Base-by-base conservation (phyloP, 106 monocot species). In the Triglochin maritima region DNA sequence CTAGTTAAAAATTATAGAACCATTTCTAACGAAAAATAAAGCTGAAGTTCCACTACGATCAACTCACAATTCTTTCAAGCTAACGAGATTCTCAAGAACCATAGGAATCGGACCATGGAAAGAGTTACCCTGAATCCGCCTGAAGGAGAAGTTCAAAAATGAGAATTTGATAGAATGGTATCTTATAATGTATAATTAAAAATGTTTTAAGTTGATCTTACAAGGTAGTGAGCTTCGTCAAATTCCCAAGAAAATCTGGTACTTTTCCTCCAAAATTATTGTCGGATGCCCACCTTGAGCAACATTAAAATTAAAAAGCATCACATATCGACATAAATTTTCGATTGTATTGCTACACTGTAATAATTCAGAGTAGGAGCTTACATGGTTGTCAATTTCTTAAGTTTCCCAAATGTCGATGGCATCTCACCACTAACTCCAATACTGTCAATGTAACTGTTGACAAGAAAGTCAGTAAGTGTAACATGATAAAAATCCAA, bases 401-500 rank as follows among this genome's bases (percentile, higher is more conserved):
- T 17, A 47, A 75, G 75, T 3, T 69, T 75, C 57, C 17, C 10
- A 15, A 75, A 69, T 4, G 67, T 58, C n/a, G 51, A 12, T 6
- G 75, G 75, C 29, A 75, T 59, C 60, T 68, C 68, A 52, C 75
- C 75, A 17, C 52, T 47, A 41, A 75, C n/a, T 41, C 75, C 75
- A 53, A 12, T 15, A 47, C 68, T 68, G 17, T 61, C 54, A 9
- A 75, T 54, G 16, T 75, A 75, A 4, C 75, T 75, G 68, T 17
- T 29, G 29, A 29, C 29, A 29, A 29, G 29, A 44, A 44, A 69
- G n/a, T 5, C 5, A 56, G 4, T 43, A 6, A 59, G 6, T 6
- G 16, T 6, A 59, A 13, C 2, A 59, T 11, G 59, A 13, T 5
- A 8, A 52, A 52, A 59, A 5, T 59, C 1, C 17, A 29, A 29